Percentiles rank a stretch among this genome's conserved stretches.
Evolutionary conservation across 2,329 filamentous ascomycete genomes (phyloP).

Genomic region (Triangularia verruculosa): DNA sequence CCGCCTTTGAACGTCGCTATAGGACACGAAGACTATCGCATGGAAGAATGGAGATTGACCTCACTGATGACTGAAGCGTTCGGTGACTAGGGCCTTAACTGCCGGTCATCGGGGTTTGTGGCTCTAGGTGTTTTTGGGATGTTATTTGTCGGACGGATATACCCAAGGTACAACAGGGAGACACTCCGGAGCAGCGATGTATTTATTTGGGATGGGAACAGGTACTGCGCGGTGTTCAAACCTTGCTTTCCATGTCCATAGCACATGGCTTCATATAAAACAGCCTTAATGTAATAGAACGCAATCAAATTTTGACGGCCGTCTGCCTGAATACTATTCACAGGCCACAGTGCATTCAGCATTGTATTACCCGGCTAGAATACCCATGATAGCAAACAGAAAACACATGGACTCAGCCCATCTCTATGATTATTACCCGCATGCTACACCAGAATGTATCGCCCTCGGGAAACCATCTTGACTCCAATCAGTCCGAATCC

Average conservation of each 20-base stretch:
- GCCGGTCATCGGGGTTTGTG: not conserved
- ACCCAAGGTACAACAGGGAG: not conserved
- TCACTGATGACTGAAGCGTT: constrained; percentile 8
- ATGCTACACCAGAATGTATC: not conserved
- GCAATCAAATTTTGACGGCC: not conserved
- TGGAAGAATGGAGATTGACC: constrained; percentile 8
- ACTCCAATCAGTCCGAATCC: not conserved
- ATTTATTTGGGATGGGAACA: not conserved
- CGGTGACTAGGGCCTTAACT: not conserved
- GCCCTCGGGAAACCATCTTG: not conserved
- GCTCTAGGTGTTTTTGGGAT: not conserved
- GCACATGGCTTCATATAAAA: not conserved
- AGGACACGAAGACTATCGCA: constrained; percentile 5
- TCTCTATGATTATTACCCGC: not conserved
- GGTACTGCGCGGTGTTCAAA: not conserved
- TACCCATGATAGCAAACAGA: not conserved
- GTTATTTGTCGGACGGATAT: not conserved
- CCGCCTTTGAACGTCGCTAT: not conserved
- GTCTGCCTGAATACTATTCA: not conserved
- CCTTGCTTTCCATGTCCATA: not conserved
- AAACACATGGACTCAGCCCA: not conserved
- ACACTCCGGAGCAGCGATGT: not conserved
- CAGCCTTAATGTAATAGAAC: not conserved
- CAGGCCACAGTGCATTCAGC: not conserved
- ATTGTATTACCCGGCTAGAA: not conserved